Base-by-base conservation (phyloP, 768 basidiomycete genomes). In the Trametes gibbosa region DNA sequence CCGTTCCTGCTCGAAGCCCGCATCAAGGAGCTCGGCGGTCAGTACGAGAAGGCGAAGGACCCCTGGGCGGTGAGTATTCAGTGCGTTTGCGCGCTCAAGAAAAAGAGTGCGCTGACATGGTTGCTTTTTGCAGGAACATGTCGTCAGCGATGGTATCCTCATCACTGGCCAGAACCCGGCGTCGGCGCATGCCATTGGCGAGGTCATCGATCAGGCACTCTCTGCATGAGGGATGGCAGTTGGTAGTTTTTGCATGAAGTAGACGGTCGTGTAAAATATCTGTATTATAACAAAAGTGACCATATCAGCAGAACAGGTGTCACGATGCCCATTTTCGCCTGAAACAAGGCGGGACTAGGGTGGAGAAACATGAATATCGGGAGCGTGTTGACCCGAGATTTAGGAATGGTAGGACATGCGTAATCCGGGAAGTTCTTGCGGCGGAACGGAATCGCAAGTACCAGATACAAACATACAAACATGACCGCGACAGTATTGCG, bases 121-220 rank as follows among this genome's bases (percentile, higher is more conserved):
- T 2, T 32, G 12, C 6, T 16, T 32, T 5, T 17, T n/a, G 19
- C 42, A 72, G 65, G 56, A 69, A 40, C 79, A 84, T 62, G 82
- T 87, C 23, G 79, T 83, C 14, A 77, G 80, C 8, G 82, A 84
- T 64, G 84, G 84, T 13, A 77, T 79, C 16, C 74, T 89, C 32
- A 76, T 84, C 64, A 87, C 88, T 21, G 90, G 89, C 8, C 89
- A 89, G 70, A 92, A 92, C 72, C 89, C 88, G 3, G 84, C 81
- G 17, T 86, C 83, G 8, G 85, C 89, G 35, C 74, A 70, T 43
- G 75, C 76, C 0, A 59, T 90, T 41, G 89, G 76, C 7, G 72
- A 87, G 65, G 83, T 77, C 23, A 74, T 89, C 63, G 76, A 84
- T 63, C 75, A 83, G 64, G 78, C 79, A 9, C 72, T 87, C 65